These are phyloP conservation scores for Sporormia fimetaria DNA, from an alignment of 495 filamentous ascomycete genomes.

Conservation along the genomic window DNA sequence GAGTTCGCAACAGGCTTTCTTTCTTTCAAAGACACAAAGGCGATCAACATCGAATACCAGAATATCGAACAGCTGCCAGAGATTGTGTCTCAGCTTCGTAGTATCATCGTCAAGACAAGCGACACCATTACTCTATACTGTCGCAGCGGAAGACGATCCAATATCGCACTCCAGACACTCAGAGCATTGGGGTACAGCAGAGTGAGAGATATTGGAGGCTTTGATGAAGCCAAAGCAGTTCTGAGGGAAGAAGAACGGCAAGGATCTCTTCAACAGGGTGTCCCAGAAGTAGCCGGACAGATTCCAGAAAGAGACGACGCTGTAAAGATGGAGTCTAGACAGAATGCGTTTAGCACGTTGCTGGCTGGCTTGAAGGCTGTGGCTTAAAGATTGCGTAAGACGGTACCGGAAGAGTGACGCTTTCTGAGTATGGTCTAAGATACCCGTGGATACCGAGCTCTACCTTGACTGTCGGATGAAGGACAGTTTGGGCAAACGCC, in stretches of 20 bases:
- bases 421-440: too few species aligned
- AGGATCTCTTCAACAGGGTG: too few species aligned
- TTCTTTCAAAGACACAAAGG: neutral
- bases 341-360: too few species aligned
- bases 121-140: slow-evolving; percentile 10
- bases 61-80: slow-evolving; percentile 58
- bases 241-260: slow-evolving; percentile 12
- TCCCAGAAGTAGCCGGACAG: too few species aligned
- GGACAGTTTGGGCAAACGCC: too few species aligned
- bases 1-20: slow-evolving; percentile 17
- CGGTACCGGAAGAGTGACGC: too few species aligned
- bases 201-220: slow-evolving; percentile 22
- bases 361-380: too few species aligned
- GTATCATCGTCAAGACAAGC: slow-evolving; percentile 33
- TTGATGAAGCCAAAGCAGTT: slow-evolving; percentile 14
- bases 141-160: slow-evolving; percentile 16
- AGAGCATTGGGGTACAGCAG: slow-evolving; percentile 11
- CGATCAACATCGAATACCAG: slow-evolving; percentile 22
- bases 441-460: too few species aligned
- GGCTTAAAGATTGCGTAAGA: too few species aligned
- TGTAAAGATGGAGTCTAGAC: too few species aligned
- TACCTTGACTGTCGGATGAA: too few species aligned
- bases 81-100: slow-evolving; percentile 31
- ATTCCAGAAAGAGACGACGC: too few species aligned
- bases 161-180: slow-evolving; percentile 18